Evolutionary conservation across 2,329 filamentous ascomycete species (phyloP).

Genomic region (Neopestalotiopsis clavispora): DNA sequence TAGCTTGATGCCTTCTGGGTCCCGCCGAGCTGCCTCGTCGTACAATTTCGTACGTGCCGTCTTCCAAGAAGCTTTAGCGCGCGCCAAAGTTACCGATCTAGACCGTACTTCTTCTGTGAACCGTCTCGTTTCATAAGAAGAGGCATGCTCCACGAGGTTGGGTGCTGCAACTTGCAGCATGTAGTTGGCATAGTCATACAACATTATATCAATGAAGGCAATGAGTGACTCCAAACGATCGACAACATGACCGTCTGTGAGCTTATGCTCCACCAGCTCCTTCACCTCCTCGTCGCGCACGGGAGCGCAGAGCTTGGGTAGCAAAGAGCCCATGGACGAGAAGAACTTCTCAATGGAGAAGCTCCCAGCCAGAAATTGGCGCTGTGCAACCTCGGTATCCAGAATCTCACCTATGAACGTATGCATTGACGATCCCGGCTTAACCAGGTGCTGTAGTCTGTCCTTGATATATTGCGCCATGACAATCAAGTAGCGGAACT

Average conservation of each 20-base stretch:
- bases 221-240: conserved; percentile 78
- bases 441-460: conserved; percentile 74
- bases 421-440: conserved; percentile 74
- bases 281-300: conserved; percentile 80
- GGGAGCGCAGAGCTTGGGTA: conserved; percentile 81
- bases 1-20: conserved; percentile 70
- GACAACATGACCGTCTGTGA: conserved; percentile 68
- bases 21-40: conserved; percentile 69
- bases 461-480: conserved; percentile 74
- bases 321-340: conserved; percentile 72
- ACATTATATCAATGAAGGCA: conserved; percentile 76
- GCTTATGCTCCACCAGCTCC: conserved; percentile 66
- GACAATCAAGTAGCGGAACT: conserved; percentile 71
- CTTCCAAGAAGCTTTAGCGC: conserved; percentile 70
- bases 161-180: conserved; percentile 75
- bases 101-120: conserved; percentile 70
- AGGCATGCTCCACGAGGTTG: conserved; percentile 71
- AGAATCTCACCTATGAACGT: conserved; percentile 76
- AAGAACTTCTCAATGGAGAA: conserved; percentile 87
- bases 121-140: conserved; percentile 74
- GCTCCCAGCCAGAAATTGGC: conserved; percentile 71
- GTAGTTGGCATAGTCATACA: conserved; percentile 84
- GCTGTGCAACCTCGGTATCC: conserved; percentile 72
- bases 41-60: conserved; percentile 67
- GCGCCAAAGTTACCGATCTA: conserved; percentile 57